Conservation (phyloP, 495 filamentous ascomycete species). For the Aspergillus bertholletiae region DNA sequence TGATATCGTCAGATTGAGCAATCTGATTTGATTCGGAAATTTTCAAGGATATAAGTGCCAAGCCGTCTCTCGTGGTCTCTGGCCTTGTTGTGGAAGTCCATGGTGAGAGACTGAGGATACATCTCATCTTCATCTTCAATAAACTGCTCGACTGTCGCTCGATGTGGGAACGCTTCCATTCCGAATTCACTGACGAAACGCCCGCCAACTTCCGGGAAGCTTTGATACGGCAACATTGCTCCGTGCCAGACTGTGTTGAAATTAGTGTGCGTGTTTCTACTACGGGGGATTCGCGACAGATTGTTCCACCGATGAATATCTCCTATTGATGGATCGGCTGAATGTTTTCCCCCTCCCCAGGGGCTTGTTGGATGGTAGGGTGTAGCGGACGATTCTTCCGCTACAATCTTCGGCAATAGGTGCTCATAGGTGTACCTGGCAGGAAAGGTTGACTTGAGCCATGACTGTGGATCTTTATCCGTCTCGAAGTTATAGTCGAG, state of each 20-base stretch:
- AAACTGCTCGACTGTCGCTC: conserved; percentile 79
- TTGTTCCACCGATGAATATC: conserved; percentile 98
- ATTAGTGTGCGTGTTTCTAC: too few species aligned
- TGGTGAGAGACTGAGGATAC: conserved; percentile 83
- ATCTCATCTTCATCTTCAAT: conserved; percentile 70
- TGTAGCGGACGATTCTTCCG: conserved; percentile 56
- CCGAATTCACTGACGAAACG: conserved; percentile 94
- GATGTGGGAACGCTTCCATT: conserved; percentile 86
- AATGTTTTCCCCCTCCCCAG: conserved; percentile 75
- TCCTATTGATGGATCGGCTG: conserved; percentile 76
- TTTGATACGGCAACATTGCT: conserved; percentile 85
- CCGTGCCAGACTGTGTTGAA: conserved; percentile 76
- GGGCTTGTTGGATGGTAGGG: conserved; percentile 85
- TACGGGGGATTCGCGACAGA: too few species aligned
- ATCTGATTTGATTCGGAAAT: conserved; percentile 82
- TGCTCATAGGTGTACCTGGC: conserved; percentile 96
- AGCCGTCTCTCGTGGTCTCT: conserved; percentile 84
- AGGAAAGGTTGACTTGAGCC: conserved; percentile 84
- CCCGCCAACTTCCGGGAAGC: conserved; percentile 82
- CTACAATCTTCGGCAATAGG: conserved; percentile 66
- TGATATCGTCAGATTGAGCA: conserved; percentile 86
- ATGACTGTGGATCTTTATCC: conserved; percentile 79
- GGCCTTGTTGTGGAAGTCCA: conserved; percentile 97
- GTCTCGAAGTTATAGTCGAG: conserved; percentile 57
- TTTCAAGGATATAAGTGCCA: conserved; percentile 86